Conservation (phyloP, 805 yeast species). For the Ogataea chonburiensis region DNA sequence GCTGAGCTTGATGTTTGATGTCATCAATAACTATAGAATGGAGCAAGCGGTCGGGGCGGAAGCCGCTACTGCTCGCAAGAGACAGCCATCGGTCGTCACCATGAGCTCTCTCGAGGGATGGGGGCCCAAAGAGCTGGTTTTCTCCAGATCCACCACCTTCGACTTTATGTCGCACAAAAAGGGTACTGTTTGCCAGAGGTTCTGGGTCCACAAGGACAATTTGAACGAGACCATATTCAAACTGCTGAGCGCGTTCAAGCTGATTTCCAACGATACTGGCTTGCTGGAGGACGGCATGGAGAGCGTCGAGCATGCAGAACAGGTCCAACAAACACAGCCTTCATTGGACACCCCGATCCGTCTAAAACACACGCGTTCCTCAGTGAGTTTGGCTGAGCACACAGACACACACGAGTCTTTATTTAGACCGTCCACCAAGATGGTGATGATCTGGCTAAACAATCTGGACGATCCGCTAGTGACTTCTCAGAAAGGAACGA, state of each 20-base stretch:
- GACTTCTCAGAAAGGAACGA: slow-evolving; percentile 23
- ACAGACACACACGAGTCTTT: slow-evolving; percentile 10
- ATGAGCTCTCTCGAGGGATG: slow-evolving; percentile 22
- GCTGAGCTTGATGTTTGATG: slow-evolving; percentile 53
- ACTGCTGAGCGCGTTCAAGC: slow-evolving; percentile 43
- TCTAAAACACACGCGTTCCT: slow-evolving; percentile 17
- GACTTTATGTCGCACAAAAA: slow-evolving; percentile 37
- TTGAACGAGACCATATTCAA: slow-evolving; percentile 50
- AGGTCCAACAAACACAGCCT: slow-evolving; percentile 3
- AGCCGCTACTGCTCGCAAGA: slow-evolving; percentile 1
- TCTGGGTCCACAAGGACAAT: slow-evolving; percentile 62
- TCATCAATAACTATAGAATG: slow-evolving; percentile 34
- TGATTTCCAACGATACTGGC: slow-evolving; percentile 36
- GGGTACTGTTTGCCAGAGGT: slow-evolving; percentile 38
- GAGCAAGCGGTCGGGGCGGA: neutral
- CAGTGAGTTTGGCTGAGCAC: slow-evolving; percentile 10
- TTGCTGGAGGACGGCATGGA: slow-evolving; percentile 22
- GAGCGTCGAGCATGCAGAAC: slow-evolving; percentile 7
- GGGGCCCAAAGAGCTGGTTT: slow-evolving; percentile 13
- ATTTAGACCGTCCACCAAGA: slow-evolving; percentile 32
- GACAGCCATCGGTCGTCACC: slow-evolving; percentile 19
- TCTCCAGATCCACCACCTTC: slow-evolving; percentile 33
- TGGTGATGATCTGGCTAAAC: slow-evolving; percentile 32
- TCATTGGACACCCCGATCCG: slow-evolving; percentile 10
- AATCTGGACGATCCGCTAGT: slow-evolving; percentile 27